Conservation (phyloP, 805 yeast species). For the Jamesozyma hellenica region DNA sequence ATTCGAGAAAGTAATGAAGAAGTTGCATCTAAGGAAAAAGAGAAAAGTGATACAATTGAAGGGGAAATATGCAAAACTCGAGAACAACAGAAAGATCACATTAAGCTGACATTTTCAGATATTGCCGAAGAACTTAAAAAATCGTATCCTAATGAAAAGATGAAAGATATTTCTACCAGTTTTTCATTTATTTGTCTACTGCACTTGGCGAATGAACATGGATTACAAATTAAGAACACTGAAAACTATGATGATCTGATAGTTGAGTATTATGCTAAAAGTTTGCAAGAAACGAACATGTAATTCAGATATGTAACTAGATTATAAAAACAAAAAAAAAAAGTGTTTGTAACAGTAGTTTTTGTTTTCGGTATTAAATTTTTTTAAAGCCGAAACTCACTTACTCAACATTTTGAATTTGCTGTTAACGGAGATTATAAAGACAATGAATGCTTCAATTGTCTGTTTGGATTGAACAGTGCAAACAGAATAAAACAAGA, state of each 20-base stretch:
- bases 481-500: too few species aligned
- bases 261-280: constrained; percentile 7
- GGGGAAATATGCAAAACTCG: constrained; percentile 11
- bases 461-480: too few species aligned
- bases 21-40: constrained; percentile 22
- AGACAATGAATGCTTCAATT: too few species aligned
- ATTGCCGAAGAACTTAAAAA: constrained; percentile 41
- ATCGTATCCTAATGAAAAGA: constrained; percentile 46
- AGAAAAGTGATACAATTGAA: constrained; percentile 9
- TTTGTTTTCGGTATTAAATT: too few species aligned
- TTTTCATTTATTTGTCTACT: constrained; percentile 74
- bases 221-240: constrained; percentile 45
- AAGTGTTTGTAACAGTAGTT: too few species aligned
- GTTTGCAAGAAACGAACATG: not conserved
- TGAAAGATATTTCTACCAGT: constrained; percentile 68
- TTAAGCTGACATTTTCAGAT: constrained; percentile 30
- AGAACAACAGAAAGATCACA: not conserved
- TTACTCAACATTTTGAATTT: too few species aligned
- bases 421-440: too few species aligned
- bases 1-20: constrained; percentile 6
- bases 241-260: constrained; percentile 28
- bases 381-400: too few species aligned
- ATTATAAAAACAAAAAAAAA: too few species aligned
- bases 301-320: too few species aligned
- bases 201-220: constrained; percentile 82